A percentile compares a stretch with the other conserved stretches of the same genome.
phyloP scores from a whole-genome alignment of 2,329 filamentous ascomycete genomes.

The Neurospora sp. region DNA sequence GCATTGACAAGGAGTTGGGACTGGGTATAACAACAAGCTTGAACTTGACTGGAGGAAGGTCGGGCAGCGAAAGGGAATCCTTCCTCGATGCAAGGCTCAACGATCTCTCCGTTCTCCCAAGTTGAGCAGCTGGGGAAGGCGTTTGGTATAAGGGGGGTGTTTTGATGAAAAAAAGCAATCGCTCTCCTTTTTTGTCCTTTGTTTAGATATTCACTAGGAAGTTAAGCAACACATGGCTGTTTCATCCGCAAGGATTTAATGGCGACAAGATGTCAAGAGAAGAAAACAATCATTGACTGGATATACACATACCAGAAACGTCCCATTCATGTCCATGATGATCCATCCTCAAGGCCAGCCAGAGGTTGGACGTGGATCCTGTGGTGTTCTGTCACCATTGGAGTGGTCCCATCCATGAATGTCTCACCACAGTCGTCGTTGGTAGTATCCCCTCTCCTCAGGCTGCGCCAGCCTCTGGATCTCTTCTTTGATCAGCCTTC shows the following conservation, averaged over 20 bases:
- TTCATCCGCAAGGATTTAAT: not conserved
- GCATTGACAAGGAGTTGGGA: not conserved
- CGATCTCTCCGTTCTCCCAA: not conserved
- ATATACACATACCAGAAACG: not conserved
- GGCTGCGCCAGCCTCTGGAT: constrained; percentile 37
- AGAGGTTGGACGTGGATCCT: constrained; percentile 4
- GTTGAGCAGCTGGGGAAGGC: not conserved
- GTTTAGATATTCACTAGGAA: not conserved
- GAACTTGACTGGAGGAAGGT: not conserved
- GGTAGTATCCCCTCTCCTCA: constrained; percentile 28
- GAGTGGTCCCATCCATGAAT: not conserved
- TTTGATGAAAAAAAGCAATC: not conserved
- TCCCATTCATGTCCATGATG: not conserved
- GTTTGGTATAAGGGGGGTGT: not conserved
- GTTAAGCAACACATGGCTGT: not conserved
- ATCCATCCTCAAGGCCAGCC: constrained; percentile 3
- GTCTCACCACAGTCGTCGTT: constrained; percentile 42
- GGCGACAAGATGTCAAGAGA: not conserved
- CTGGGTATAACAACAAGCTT: not conserved
- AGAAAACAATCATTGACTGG: not conserved
- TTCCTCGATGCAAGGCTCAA: not conserved
- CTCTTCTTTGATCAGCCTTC: constrained; percentile 49
- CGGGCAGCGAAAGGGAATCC: not conserved
- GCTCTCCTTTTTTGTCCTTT: not conserved
- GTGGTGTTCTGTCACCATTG: not conserved